Evolutionary conservation across 305 asterid species (phyloP), one percentile per base, ranked within the genome.

Genomic region (Andrographis paniculata): DNA sequence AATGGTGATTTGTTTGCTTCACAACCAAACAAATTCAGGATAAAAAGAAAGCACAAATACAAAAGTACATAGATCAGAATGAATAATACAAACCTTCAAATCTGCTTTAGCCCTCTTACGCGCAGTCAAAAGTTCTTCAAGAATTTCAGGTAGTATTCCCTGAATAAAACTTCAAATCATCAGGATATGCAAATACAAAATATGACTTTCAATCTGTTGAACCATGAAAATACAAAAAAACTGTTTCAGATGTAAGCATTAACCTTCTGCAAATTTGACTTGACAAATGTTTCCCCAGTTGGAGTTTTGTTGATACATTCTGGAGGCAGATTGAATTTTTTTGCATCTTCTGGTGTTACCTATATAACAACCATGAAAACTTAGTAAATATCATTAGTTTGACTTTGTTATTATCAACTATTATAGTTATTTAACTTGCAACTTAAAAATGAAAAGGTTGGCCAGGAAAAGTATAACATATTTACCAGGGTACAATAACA

Each of bases 61-160:
- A 19, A 27, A 36, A 28, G 14, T 11, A 49, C 19, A 24, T 12
- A 10, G 45, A 19, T 14, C 44, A 53, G 11, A 48, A 47, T 14
- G 52, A 52, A 47, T 52, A 43, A 50, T 13, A 20, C 57, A 57
- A 51, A 92, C 99, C 95, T 92, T 92, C 68, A 92, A 73, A 75
- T 92, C 99, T 19, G 93, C 99, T 75, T 92, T 92, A 24, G 96
- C 99, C 69, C 93, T 84, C 69, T 62, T 92, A 59, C 99, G 94
- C 67, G 99, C 99, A 49, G 80, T 59, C 79, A 92, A 67, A 67
- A 92, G 87, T 58, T 92, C 99, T 76, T 92, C 99, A 50, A 92
- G 96, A 71, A 92, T 92, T 74, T 92, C 99, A 19, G 99, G 99
- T 49, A 92, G 86, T 71, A 92, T 84, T 60, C 99, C 99, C 99